phyloP scores from a whole-genome alignment of 75 land plant species.

The Gnetum montanum region DNA sequence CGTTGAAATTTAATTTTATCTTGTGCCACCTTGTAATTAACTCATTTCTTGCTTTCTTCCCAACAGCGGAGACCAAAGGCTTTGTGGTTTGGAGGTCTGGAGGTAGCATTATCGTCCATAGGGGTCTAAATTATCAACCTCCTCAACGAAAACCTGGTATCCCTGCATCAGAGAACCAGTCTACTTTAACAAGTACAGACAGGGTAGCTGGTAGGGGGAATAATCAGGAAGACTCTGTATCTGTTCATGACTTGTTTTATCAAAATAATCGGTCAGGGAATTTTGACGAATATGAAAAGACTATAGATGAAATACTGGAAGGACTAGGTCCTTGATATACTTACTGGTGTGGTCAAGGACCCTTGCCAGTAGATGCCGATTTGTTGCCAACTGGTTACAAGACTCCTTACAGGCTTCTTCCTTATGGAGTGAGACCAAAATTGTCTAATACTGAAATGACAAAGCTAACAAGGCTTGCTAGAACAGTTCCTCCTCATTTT shows the following conservation, averaged over 20 bases:
- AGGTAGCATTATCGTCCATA: conserved; percentile 59
- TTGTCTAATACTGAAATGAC: conserved; percentile 56
- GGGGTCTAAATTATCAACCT: conserved; percentile 60
- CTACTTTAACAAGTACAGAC: not conserved
- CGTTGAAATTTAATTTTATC: too few relatives aligned
- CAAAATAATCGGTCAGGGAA: not conserved
- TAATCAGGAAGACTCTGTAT: not conserved
- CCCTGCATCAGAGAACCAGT: not conserved
- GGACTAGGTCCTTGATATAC: conserved; percentile 76
- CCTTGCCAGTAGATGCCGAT: conserved; percentile 93
- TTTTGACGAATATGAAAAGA: conserved; percentile 39
- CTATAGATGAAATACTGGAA: conserved; percentile 58
- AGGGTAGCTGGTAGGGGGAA: not conserved
- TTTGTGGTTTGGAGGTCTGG: conserved; percentile 93
- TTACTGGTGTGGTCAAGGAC: conserved; percentile 80
- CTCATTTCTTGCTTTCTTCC: not conserved
- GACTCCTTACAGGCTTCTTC: conserved; percentile 88
- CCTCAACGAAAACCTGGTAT: conserved; percentile 17
- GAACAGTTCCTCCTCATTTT: conserved; percentile 88
- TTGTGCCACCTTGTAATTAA: too few relatives aligned
- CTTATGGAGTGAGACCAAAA: conserved; percentile 59
- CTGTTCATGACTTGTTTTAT: not conserved
- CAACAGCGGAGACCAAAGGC: conserved; percentile 70
- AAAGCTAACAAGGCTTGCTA: conserved; percentile 59
- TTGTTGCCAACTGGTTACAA: conserved; percentile 65